Percentiles rank a stretch among this genome's conserved stretches.
These are phyloP conservation scores for Ogataea nakhonphanomensis DNA, from an alignment of 805 yeast genomes.

Conservation along the genomic window DNA sequence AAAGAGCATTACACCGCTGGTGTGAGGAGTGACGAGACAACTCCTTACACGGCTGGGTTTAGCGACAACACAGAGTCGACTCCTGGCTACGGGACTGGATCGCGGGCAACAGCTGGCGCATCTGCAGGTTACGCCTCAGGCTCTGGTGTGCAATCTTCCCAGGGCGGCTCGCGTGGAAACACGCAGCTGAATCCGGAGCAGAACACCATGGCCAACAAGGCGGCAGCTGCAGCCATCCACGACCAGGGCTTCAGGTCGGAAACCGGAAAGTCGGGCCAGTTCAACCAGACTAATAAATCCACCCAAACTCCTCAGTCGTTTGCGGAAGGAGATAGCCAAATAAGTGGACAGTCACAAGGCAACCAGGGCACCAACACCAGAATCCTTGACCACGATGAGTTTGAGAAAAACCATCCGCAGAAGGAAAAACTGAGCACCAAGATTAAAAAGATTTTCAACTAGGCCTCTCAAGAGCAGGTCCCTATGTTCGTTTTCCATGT, in stretches of 20 bases:
- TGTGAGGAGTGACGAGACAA: slow-evolving; percentile 5
- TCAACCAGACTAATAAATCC: neutral
- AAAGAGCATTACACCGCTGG: slow-evolving; percentile 8
- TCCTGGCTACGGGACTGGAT: slow-evolving; percentile 5
- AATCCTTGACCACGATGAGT: slow-evolving; percentile 10
- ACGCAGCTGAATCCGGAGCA: slow-evolving; percentile 15
- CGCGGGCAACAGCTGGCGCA: slow-evolving; percentile 1
- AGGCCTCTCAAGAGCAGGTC: neutral
- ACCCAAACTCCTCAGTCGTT: too few relatives aligned
- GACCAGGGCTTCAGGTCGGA: slow-evolving; percentile 8
- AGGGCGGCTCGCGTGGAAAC: slow-evolving; percentile 6
- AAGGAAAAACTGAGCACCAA: slow-evolving; percentile 18
- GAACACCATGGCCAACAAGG: slow-evolving; percentile 18
- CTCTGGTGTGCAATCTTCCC: too few relatives aligned
- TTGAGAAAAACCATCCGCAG: slow-evolving; percentile 8
- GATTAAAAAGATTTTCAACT: slow-evolving; percentile 18
- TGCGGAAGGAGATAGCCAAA: too few relatives aligned
- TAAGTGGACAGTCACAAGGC: neutral
- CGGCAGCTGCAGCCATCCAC: slow-evolving; percentile 18
- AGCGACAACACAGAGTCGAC: neutral
- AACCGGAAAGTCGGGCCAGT: neutral
- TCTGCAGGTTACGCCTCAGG: neutral
- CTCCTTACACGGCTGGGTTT: slow-evolving; percentile 8
- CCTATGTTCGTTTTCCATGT: neutral
- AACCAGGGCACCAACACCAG: slow-evolving; percentile 10